phyloP scores from a whole-genome alignment of 371 early-diverging fungal genomes.

The Nematocida sp. region DNA sequence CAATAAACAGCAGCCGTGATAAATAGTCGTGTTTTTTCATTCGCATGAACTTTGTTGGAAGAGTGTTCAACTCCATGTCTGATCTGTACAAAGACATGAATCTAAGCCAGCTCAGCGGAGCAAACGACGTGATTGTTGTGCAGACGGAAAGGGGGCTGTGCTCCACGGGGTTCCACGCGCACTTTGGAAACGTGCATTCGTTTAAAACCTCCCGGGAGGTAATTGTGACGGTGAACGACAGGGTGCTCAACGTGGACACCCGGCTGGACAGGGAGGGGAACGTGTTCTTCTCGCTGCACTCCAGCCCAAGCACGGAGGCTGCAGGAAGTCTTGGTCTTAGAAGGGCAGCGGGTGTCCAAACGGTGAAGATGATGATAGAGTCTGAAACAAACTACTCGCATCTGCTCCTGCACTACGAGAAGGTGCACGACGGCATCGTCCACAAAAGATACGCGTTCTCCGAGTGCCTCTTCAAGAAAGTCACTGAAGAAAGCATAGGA shows the following conservation, averaged over 20 bases:
- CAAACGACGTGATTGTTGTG: conserved; percentile 91
- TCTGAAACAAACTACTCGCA: conserved; percentile 23
- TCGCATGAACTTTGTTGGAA: conserved; percentile 61
- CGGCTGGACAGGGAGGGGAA: conserved; percentile 95
- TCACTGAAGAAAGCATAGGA: background rate
- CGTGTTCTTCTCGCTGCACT: conserved; percentile 71
- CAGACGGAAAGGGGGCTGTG: conserved; percentile 72
- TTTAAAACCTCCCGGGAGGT: conserved; percentile 73
- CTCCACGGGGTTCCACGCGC: conserved; percentile 92
- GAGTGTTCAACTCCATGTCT: conserved; percentile 71
- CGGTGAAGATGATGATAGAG: conserved; percentile 35
- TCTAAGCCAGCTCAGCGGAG: conserved; percentile 89
- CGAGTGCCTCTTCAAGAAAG: conserved; percentile 32
- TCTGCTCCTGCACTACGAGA: conserved; percentile 39
- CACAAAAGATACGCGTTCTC: conserved; percentile 24
- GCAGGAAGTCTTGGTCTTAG: background rate
- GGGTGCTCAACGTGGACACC: conserved; percentile 70
- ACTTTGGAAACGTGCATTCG: conserved; percentile 86
- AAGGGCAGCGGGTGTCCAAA: conserved; percentile 3
- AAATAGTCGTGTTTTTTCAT: conserved; percentile 25
- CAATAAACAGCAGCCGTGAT: no score
- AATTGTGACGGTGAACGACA: conserved; percentile 78
- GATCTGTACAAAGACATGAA: conserved; percentile 89
- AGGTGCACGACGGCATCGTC: conserved; percentile 5
- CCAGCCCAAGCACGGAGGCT: conserved; percentile 66